Conservation (phyloP, 805 yeast genomes). For the Sugiyamaella qingdaonensis region DNA sequence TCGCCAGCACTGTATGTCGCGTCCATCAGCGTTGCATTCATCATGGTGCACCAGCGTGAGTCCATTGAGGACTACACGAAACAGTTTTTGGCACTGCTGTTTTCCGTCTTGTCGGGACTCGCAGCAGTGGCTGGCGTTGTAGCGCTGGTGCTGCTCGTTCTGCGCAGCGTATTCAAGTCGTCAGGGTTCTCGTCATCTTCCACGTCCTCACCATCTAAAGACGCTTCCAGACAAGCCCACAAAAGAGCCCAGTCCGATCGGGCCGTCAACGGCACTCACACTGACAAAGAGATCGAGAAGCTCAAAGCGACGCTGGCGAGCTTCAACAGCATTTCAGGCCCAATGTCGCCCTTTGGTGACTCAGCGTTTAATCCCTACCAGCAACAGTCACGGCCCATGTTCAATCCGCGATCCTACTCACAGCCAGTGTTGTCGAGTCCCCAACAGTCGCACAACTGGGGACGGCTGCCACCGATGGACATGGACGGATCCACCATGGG, state of each 20-base stretch:
- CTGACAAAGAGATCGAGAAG: conserved; percentile 1
- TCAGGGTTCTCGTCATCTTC: background rate
- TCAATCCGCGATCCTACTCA: conserved; percentile 1
- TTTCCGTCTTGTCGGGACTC: conserved; percentile 11
- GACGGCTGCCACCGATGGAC: background rate
- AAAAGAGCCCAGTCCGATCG: background rate
- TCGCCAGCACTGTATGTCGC: conserved; percentile 22
- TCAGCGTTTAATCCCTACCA: background rate
- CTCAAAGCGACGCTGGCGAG: background rate
- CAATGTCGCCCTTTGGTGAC: background rate
- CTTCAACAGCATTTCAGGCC: background rate
- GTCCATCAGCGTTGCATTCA: conserved; percentile 18
- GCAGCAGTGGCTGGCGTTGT: conserved; percentile 11
- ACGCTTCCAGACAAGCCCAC: background rate
- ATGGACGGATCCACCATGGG: background rate
- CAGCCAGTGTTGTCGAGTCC: background rate
- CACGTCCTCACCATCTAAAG: background rate
- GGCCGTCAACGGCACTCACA: background rate
- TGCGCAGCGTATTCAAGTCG: background rate
- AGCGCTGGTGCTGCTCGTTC: conserved; percentile 9
- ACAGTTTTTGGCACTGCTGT: conserved; percentile 12
- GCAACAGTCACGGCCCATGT: background rate
- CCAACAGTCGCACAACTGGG: background rate
- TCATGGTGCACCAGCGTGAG: conserved; percentile 18
- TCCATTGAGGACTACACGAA: conserved; percentile 17